A percentile compares a stretch with the other conserved stretches of the same genome.
Evolutionary conservation across 352 stramenopile species (phyloP).

Genomic region (Pythium aristosporum): DNA sequence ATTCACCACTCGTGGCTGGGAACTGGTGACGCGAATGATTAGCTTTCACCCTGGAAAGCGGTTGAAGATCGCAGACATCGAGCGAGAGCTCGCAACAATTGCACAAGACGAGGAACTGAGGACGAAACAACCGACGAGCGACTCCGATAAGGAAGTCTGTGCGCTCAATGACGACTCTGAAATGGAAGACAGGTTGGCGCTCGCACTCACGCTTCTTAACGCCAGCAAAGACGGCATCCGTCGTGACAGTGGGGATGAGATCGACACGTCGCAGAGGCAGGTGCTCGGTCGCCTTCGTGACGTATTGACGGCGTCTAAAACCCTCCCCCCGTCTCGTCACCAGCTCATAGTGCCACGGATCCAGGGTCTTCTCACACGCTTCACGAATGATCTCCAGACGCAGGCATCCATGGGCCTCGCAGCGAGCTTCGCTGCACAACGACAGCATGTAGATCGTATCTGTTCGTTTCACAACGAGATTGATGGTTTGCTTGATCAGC

Average conservation of each 20-base stretch:
- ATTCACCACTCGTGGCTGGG: conserved; percentile 2
- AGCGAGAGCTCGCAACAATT: conserved; percentile 4
- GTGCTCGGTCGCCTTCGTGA: not conserved
- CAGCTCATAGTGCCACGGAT: not conserved
- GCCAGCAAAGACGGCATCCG: not conserved
- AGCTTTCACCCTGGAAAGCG: not conserved
- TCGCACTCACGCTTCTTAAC: not conserved
- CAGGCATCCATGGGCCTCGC: not conserved
- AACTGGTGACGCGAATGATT: conserved; percentile 9
- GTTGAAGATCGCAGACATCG: conserved; percentile 13
- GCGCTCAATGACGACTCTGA: not conserved
- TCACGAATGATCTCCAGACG: not conserved
- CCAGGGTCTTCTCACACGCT: not conserved
- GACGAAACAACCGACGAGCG: not conserved
- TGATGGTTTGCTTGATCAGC: not conserved
- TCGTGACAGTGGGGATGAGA: not conserved
- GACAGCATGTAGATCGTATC: not conserved
- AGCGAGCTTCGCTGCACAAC: not conserved
- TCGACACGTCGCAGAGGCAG: not conserved
- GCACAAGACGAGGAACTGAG: not conserved
- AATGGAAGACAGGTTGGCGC: not conserved
- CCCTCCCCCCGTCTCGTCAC: not conserved
- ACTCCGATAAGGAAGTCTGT: no score
- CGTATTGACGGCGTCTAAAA: not conserved
- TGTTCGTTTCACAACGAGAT: conserved; percentile 16